Base-by-base conservation (phyloP, 306 rosid genomes). In the Trifolium dubium region DNA sequence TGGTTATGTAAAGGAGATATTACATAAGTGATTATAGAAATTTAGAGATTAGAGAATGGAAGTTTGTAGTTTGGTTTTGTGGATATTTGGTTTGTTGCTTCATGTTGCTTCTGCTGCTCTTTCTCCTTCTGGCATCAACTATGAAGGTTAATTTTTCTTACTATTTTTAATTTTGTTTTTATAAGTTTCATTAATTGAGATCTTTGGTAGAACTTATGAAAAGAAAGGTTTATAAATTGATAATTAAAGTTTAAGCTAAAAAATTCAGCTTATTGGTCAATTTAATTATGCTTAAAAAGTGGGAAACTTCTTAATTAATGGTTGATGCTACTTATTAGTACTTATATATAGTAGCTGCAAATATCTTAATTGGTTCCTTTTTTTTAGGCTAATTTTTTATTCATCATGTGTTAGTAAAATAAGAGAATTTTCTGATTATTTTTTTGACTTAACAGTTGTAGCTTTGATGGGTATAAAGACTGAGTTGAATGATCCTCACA, bases 51-150 rank as follows among this genome's bases (percentile, higher is more conserved):
- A 23, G 76, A 66, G 65, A 12, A 89, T 94, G 97, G 90, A 78
- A 67, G 41, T 58, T 43, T 17, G 37, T 65, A 8, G 76, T 80
- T 51, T 62, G 46, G 60, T 84, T 54, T 76, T 82, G 64, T 91
- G 85, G 87, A 78, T 75, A 75, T 73, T 83, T 81, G 75, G 84
- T 85, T 66, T 86, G 18, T 64, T 88, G 41, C 83, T 87, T 88
- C 84, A 86, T 75, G 53, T 85, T 82, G 82, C 93, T 83, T 88
- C 86, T 78, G 98, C 97, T 69, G 84, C 92, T 46, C 89, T 95
- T 68, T 95, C 99, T 76, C 99, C 99, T 74, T 80, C 97, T 80
- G 99, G 99, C 75, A 86, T 95, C 46, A 95, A 95, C 81, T 95
- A 80, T 60, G 99, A 95, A 95, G 99, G 99, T 95, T 67, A 68